Conservation (phyloP, 2,329 filamentous ascomycete genomes). For the Aspergillus japonicus region DNA sequence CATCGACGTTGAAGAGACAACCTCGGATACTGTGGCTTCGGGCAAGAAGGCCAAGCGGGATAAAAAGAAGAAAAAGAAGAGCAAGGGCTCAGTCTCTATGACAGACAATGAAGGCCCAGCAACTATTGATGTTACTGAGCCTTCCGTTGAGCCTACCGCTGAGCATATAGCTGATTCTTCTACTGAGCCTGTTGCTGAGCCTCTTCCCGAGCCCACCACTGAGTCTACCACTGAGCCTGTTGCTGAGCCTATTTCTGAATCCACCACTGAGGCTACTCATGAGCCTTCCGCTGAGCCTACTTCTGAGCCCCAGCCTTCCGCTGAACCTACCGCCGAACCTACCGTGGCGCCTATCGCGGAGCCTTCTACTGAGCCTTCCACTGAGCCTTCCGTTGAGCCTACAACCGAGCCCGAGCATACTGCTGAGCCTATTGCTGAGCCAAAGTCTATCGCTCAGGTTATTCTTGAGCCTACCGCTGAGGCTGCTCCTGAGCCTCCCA, state of each 20-base stretch:
- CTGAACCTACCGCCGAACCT: too few relatives aligned
- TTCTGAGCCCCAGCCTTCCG: too few relatives aligned
- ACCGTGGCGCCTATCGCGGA: too few relatives aligned
- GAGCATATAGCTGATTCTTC: not conserved
- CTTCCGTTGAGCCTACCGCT: not conserved
- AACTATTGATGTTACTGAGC: too few relatives aligned
- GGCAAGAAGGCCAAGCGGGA: conserved; percentile 25
- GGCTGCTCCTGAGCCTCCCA: not conserved
- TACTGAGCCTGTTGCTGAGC: not conserved
- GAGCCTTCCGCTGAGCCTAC: too few relatives aligned
- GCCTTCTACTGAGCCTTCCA: too few relatives aligned
- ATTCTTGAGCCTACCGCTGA: too few relatives aligned
- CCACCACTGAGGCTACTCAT: too few relatives aligned
- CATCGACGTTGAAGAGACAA: conserved; percentile 13
- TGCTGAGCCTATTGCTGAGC: not conserved
- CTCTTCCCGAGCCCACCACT: not conserved
- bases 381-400: not conserved
- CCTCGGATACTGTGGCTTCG: conserved; percentile 9
- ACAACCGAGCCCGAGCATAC: not conserved
- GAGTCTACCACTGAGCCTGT: not conserved
- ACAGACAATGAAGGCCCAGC: conserved; percentile 9
- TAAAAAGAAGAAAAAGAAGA: conserved; percentile 28
- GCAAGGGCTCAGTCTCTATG: conserved; percentile 9
- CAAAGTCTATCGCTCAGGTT: too few relatives aligned
- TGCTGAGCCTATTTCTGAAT: not conserved